A percentile compares a stretch with the other conserved stretches of the same genome.
Evolutionary conservation across 2,329 filamentous ascomycete genomes (phyloP).

Genomic region (Monilinia laxa): DNA sequence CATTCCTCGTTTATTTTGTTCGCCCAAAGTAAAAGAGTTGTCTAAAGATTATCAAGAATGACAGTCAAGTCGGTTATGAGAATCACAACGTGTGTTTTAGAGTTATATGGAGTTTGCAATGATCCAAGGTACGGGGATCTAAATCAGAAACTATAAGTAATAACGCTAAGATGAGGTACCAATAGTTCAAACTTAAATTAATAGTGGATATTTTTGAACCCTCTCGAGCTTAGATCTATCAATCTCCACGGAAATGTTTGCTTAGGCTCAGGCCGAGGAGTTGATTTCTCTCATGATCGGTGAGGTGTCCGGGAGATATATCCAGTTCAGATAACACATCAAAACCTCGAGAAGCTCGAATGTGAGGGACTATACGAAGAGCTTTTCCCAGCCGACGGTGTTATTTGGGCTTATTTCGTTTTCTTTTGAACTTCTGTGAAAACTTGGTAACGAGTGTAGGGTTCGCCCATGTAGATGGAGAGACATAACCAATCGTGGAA

Average conservation of each 20-base stretch:
- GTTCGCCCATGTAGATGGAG: conserved; percentile 7
- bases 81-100: not conserved
- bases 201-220: not conserved
- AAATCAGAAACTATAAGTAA: conserved; percentile 2
- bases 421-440: not conserved
- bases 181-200: conserved; percentile 14
- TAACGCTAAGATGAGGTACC: conserved; percentile 22
- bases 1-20: conserved; percentile 14
- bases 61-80: not conserved
- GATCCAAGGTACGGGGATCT: conserved; percentile 9
- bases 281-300: not conserved
- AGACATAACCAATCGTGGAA: conserved; percentile 20
- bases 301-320: not conserved
- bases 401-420: not conserved
- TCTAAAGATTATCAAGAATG: conserved; percentile 4
- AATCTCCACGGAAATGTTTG: conserved; percentile 1
- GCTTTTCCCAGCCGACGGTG: not conserved
- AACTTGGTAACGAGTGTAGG: conserved; percentile 17
- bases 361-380: not conserved
- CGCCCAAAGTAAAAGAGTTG: not conserved
- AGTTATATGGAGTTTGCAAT: not conserved
- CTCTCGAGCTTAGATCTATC: not conserved
- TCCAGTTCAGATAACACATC: too few species aligned
- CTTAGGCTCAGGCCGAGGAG: not conserved
- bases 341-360: not conserved